Base-by-base conservation (phyloP, 176 grass and related monocot species). In the Thinopyrum elongatum region DNA sequence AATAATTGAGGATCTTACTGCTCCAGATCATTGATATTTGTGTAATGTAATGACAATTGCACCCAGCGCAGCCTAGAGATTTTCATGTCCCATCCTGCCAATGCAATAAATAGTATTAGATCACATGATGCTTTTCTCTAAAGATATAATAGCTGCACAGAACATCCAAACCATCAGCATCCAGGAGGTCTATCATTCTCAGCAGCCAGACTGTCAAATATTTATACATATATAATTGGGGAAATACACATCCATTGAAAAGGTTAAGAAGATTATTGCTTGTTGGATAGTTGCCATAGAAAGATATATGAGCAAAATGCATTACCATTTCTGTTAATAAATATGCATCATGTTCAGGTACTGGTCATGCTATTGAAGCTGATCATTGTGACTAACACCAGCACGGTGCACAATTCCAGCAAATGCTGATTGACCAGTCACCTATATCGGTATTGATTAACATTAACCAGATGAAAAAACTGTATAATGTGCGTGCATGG, bases 31-130 rank as follows among this genome's bases (percentile, higher is more conserved):
- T 78, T 39, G 35, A 83, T 89, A 86, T 89, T 95, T 34, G 86
- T 88, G 88, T 94, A 94, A 70, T 92, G 93, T 86, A 98, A 80
- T 30, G 90, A 84, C 81, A 98, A 92, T 76, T 98, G 93, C 86
- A 98, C 87, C 87, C 91, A 92, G 78, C 96, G 92, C 17, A 98
- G 77, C 79, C 96, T 89, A 86, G 90, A 90, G 49, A 95, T 26
- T 92, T 93, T 94, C 82, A 95, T 70, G 70, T 91, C 90, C 96
- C 93, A 98, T 88, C 93, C 96, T 98, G 93, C 11, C 80, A 98
- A 81, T 60, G 63, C 65, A 91, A 88, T 78, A 82, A 93, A 58
- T 22, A 30, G 22, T 49, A 76, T 91, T 47, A 91, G 75, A 31
- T 60, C 22, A 22, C 46, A 47, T 80, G 49, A 49, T 44, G 39